Conservation (phyloP, 768 basidiomycete species). For the Kwoniella botswanensis region DNA sequence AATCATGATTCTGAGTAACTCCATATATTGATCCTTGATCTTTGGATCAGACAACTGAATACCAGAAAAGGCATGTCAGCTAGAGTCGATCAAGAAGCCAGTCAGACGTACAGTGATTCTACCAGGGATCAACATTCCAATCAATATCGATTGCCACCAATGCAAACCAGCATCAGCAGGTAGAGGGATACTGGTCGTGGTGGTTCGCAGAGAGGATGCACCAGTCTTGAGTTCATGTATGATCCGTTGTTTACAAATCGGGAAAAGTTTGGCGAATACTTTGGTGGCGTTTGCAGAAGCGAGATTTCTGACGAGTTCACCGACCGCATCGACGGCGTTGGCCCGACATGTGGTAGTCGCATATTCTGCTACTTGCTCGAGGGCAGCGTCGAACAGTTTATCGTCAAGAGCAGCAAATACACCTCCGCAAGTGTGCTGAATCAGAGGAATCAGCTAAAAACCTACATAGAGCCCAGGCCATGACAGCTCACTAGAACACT, state of each 20-base stretch:
- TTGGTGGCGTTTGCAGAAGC: conserved; percentile 77
- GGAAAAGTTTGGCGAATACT: conserved; percentile 78
- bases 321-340: conserved; percentile 88
- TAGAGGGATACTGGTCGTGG: conserved; percentile 52
- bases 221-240: conserved; percentile 77
- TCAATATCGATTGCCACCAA: conserved; percentile 64
- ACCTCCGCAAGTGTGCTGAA: conserved; percentile 48
- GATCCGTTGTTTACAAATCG: conserved; percentile 75
- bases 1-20: conserved; percentile 68
- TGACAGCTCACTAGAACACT: conserved; percentile 49
- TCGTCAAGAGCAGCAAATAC: conserved; percentile 73
- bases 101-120: conserved; percentile 29
- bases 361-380: conserved; percentile 84
- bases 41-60: conserved; percentile 34
- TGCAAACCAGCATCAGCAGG: conserved; percentile 85
- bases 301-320: conserved; percentile 82
- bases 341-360: conserved; percentile 86
- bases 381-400: conserved; percentile 73
- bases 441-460: conserved; percentile 16
- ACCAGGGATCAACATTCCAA: conserved; percentile 44
- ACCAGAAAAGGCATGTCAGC: conserved; percentile 8
- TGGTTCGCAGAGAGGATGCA: conserved; percentile 75
- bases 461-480: not conserved
- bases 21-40: conserved; percentile 33
- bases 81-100: not conserved